Conservation (phyloP, 768 basidiomycete genomes). For the Imleria badia region DNA sequence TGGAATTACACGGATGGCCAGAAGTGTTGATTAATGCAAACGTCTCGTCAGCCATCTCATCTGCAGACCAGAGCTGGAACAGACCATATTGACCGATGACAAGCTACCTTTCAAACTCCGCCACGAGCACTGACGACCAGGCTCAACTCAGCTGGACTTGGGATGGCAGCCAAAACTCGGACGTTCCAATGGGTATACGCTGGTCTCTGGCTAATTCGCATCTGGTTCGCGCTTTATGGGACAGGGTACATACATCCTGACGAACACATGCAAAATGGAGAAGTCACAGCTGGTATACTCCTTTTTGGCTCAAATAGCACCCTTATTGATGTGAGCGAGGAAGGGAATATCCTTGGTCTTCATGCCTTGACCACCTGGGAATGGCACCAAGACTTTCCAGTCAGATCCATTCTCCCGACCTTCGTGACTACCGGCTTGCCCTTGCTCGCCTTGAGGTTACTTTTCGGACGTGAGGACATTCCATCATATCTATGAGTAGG, state of each 20-base stretch:
- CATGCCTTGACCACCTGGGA: conserved; percentile 37
- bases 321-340: conserved; percentile 6
- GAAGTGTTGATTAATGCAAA: conserved; percentile 1
- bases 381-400: conserved; percentile 35
- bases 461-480: conserved; percentile 26
- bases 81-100: conserved; percentile 23
- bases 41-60: conserved; percentile 15
- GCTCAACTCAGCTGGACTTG: no score
- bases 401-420: conserved; percentile 35
- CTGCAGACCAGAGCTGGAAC: conserved; percentile 14
- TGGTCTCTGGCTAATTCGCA: conserved; percentile 28
- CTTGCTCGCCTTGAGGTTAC: conserved; percentile 15
- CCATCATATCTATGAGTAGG: not conserved
- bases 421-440: conserved; percentile 36
- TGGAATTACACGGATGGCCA: not conserved
- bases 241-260: conserved; percentile 43
- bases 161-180: conserved; percentile 9
- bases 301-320: not conserved
- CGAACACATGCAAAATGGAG: conserved; percentile 43
- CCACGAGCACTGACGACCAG: not conserved
- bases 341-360: conserved; percentile 32
- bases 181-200: conserved; percentile 21
- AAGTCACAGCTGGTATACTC: conserved; percentile 35
- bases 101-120: conserved; percentile 33
- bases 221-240: conserved; percentile 34